Percentiles rank a stretch among this genome's conserved stretches.
Conservation (phyloP, 2,329 filamentous ascomycete genomes). For the Neofusicoccum umdonicola region DNA sequence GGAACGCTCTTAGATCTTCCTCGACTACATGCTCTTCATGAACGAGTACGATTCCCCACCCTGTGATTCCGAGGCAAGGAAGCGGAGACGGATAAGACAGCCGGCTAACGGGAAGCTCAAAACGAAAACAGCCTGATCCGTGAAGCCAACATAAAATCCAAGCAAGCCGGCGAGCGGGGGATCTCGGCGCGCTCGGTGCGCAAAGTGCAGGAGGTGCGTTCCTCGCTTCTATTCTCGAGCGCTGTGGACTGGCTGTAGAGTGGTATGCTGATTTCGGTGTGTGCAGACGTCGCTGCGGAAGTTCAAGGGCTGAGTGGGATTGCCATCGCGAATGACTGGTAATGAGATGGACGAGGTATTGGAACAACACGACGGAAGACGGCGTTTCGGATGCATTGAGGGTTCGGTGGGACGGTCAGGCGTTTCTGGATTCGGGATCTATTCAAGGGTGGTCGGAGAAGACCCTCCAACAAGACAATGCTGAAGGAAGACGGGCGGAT, state of each 20-base stretch:
- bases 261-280: not conserved
- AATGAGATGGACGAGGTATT: too few species aligned
- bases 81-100: not conserved
- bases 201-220: constrained; percentile 70
- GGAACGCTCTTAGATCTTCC: constrained; percentile 63
- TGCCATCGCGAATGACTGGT: too few species aligned
- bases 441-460: too few species aligned
- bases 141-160: constrained; percentile 74
- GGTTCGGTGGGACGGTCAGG: too few species aligned
- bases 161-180: constrained; percentile 68
- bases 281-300: constrained; percentile 31
- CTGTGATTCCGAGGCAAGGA: too few species aligned
- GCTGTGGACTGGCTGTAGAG: too few species aligned
- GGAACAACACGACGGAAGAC: too few species aligned
- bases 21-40: constrained; percentile 82
- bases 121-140: constrained; percentile 63
- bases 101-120: not conserved
- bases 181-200: constrained; percentile 74
- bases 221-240: too few species aligned
- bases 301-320: constrained; percentile 32
- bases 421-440: too few species aligned
- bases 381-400: too few species aligned
- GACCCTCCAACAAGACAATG: too few species aligned
- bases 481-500: too few species aligned
- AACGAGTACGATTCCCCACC: constrained; percentile 49